Base-by-base conservation (phyloP, 768 basidiomycete genomes). In the Boletus bicolor region DNA sequence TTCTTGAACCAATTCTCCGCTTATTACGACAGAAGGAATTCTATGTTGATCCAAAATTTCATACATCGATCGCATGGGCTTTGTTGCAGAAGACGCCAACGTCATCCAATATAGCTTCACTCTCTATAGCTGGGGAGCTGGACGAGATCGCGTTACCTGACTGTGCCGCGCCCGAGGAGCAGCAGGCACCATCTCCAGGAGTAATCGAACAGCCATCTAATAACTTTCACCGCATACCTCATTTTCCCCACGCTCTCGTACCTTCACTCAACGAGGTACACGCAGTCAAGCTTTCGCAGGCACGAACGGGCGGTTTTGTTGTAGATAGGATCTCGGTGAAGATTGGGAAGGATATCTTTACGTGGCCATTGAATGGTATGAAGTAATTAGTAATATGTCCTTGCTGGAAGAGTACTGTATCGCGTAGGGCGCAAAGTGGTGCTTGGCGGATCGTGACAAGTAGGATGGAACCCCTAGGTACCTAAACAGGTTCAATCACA, bases 11-110 rank as follows among this genome's bases (percentile, higher is more conserved):
- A 1, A 74, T 77, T 7, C 73, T 96, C 44, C 73, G 73, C 30
- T 66, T 70, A 4, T 74, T 91, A 35, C 85, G 86, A 51, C 88
- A 95, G 61, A 85, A 86, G 59, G 79, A 81, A 53, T 97, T 91
- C 71, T 96, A 98, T 72, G 64, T 75, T 35, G 74, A 82, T 32
- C 93, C 95, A 19, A 82, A 86, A 44, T 97, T 94, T 65, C 95
- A 98, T 67, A 81, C 89, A 12, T 95, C 93, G 2, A 84, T 97
- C 52, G 92, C 85, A 10, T 97, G 95, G 94, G 84, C 86, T 14
- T 76, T 93, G 43, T 80, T 92, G 48, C 76, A 82, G 35, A 57
- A 58, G 41, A 17, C 53, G 34, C 44, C 58, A 9, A 34, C 57
- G 3, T 41, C 51, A 6, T 44, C 50, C 36, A 30, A 56, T 44